Evolutionary conservation across 1,139 yeast species (phyloP), one percentile per base, ranked within the genome.

Genomic region (Pichia sp.): DNA sequence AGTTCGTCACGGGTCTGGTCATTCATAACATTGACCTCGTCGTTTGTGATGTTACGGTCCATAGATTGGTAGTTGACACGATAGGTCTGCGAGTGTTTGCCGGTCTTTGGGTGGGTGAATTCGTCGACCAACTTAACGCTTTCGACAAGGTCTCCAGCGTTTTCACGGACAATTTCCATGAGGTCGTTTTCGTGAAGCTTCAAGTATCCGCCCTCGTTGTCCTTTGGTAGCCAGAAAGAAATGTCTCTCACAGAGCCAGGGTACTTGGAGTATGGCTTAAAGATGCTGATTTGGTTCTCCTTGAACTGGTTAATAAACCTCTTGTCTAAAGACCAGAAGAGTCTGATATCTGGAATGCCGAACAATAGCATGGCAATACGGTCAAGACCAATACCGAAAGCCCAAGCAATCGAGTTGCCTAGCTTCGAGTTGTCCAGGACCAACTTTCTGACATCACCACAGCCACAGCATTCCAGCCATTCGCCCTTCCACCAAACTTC

Each of bases 401-500:
- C 99, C 99, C 99, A 93, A 7, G 96, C 95, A 51, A 89, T 80
- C 26, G 84, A 79, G 51, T 80, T 76, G 44, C 55, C 55, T 48
- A 85, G 74, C 0, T 88, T 95, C 1, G 97, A 79, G 59, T 85
- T 86, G 36, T 80, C 71, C 47, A 90, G 73, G 0, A 93, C 95
- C 48, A 82, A 82, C 61, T 89, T 87, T 62, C 82, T 83, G 3
- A 90, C 96, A 46, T 93, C 77, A 25, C 99, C 99, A 69, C 96
- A 88, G 1, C 99, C 99, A 65, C 96, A 89, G 68, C 96, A 84
- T 71, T 93, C 99, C 42, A 93, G 75, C 99, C 99, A 95, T 61
- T 91, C 96, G 42, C 95, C 96, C 66, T 91, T 88, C 98, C 98
- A 95, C 95, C 96, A 91, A 5, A 93, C 96, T 69, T 93, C 99